A percentile compares a stretch with the other conserved stretches of the same genome.
phyloP scores from a whole-genome alignment of 2,329 filamentous ascomycete genomes.

The Aureobasidium mangrovei region DNA sequence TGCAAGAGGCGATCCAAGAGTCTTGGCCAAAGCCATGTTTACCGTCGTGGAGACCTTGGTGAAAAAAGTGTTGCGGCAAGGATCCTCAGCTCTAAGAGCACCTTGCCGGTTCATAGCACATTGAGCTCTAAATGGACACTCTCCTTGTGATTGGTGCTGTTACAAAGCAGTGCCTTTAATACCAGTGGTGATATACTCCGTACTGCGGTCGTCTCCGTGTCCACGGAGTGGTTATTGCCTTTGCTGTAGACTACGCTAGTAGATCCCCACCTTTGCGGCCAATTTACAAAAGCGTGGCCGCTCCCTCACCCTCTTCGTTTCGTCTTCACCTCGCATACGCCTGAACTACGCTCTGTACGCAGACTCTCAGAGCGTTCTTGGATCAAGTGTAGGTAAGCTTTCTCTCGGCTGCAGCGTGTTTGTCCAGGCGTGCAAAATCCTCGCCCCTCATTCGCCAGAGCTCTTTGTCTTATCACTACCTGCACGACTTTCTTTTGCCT shows the following conservation, averaged over 20 bases:
- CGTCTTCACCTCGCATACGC: slow-evolving; percentile 9
- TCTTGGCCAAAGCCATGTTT: too few relatives aligned
- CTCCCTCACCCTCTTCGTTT: slow-evolving; percentile 8
- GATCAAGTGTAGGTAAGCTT: slow-evolving; percentile 8
- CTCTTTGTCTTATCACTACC: slow-evolving; percentile 8
- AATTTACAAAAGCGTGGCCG: slow-evolving; percentile 13
- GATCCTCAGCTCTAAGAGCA: too few relatives aligned
- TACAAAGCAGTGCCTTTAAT: too few relatives aligned
- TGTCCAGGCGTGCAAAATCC: neutral
- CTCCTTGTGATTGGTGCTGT: too few relatives aligned
- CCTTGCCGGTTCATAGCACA: too few relatives aligned
- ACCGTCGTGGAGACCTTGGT: too few relatives aligned
- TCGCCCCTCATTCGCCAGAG: slow-evolving; percentile 13
- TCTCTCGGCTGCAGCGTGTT: neutral
- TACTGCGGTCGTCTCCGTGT: neutral
- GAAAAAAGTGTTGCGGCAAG: too few relatives aligned
- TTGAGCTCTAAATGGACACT: too few relatives aligned
- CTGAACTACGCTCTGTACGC: slow-evolving; percentile 10
- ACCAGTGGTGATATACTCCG: neutral
- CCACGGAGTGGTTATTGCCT: slow-evolving; percentile 4
- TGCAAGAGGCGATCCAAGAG: too few relatives aligned
- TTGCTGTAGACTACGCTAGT: slow-evolving; percentile 8
- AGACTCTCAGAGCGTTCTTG: slow-evolving; percentile 8
- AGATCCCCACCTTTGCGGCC: slow-evolving; percentile 11
- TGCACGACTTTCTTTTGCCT: slow-evolving; percentile 15